These are phyloP conservation scores for Naganishia sp. DNA, from an alignment of 1,284 basidiomycete species.

Conservation along the genomic window DNA sequence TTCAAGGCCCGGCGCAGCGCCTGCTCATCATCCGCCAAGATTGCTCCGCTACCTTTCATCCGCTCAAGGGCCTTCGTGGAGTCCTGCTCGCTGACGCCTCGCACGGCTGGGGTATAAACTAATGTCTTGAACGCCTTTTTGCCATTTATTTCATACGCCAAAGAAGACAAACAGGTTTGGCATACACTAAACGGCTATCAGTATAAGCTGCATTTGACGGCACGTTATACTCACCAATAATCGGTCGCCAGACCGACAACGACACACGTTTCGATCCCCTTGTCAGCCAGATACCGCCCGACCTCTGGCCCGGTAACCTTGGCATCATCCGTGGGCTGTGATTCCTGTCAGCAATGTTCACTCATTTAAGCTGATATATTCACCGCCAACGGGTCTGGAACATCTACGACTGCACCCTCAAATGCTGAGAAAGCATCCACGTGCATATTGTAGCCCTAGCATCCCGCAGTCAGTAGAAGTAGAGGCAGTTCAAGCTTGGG, in stretches of 20 bases:
- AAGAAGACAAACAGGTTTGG: conserved; percentile 14
- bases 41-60: conserved; percentile 16
- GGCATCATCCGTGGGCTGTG: conserved; percentile 47
- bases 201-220: not conserved
- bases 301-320: conserved; percentile 46
- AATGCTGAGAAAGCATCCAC: conserved; percentile 64
- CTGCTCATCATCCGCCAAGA: conserved; percentile 21
- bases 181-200: not conserved
- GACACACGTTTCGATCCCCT: conserved; percentile 57
- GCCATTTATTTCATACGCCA: not conserved
- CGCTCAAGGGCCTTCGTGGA: conserved; percentile 10
- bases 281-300: conserved; percentile 48
- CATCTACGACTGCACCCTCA: conserved; percentile 41
- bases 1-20: not conserved
- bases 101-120: conserved; percentile 18
- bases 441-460: conserved; percentile 51
- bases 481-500: not conserved
- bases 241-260: conserved; percentile 65
- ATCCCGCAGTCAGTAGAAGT: not conserved
- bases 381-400: conserved; percentile 7
- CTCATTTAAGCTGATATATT: not conserved
- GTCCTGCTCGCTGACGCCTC: conserved; percentile 19
- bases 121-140: conserved; percentile 22
- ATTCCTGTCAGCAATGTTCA: not conserved
- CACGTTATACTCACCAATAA: conserved; percentile 56